Percentiles rank a stretch among this genome's conserved stretches.
These are phyloP conservation scores for Mollisia scopiformis DNA, from an alignment of 2,329 filamentous ascomycete genomes.

Conservation along the genomic window DNA sequence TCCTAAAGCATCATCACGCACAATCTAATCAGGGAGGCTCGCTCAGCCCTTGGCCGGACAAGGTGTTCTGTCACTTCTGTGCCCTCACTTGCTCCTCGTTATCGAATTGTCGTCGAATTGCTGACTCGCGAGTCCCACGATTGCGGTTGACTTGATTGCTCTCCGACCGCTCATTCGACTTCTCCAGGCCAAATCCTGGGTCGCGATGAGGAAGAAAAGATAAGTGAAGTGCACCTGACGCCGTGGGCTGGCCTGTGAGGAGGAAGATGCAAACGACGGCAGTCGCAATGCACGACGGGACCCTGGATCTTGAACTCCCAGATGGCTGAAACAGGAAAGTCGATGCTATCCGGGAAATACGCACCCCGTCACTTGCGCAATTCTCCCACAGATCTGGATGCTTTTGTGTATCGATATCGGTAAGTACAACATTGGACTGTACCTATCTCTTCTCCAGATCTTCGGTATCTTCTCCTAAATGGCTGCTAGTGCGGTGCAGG, in stretches of 20 bases:
- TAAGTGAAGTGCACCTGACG: constrained; percentile 10
- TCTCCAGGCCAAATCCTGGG: neutral
- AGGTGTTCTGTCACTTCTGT: neutral
- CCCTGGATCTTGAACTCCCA: constrained; percentile 12
- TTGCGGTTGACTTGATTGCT: constrained; percentile 16
- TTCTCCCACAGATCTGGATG: neutral
- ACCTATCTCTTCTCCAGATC: constrained; percentile 4
- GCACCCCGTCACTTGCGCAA: constrained; percentile 8
- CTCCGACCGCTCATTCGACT: constrained; percentile 19
- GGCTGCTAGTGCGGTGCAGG: neutral
- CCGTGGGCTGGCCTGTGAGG: neutral
- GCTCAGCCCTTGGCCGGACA: constrained; percentile 11
- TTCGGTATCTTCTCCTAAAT: neutral
- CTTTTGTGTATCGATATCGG: neutral
- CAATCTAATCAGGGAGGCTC: constrained; percentile 6
- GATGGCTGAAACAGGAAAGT: constrained; percentile 19
- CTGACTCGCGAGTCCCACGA: constrained; percentile 14
- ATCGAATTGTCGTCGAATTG: too few species aligned
- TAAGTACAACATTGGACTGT: neutral
- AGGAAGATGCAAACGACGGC: neutral
- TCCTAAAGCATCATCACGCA: constrained; percentile 22
- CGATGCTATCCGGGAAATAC: constrained; percentile 19
- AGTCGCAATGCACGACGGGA: constrained; percentile 3
- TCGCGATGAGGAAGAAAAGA: neutral
- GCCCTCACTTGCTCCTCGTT: neutral